Base-by-base conservation (phyloP, 2,329 filamentous ascomycete species). In the Calonectria fujianensis region DNA sequence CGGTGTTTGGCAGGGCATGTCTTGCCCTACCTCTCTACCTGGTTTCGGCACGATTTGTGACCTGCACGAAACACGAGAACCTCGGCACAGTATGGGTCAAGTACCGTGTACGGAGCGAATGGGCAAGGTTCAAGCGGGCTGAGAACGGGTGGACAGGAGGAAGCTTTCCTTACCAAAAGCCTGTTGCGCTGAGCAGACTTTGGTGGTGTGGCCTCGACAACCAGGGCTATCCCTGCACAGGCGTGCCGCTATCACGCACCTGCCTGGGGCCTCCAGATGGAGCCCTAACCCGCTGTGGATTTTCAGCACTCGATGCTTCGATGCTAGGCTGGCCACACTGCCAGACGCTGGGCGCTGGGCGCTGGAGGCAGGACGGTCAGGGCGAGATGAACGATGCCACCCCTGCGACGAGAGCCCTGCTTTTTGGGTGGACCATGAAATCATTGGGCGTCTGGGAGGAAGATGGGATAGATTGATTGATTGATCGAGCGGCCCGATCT, bases 371-470 rank as follows among this genome's bases (percentile, higher is more conserved):
- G 79, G 79, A 79, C 77, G 74, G 78, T 68, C 70, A 78, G 76
- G 73, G 63, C 76, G 73, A 81, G 75, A 78, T 73, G 77, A 79
- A 78, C 73, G 63, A 78, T 75, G 65, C 51, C 27, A 80, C 67
- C 79, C 80, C 75, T 80, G 80, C 54, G 69, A 48, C 37, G 59
- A 37, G 72, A 78, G 78, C 77, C 80, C 80, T 81, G 80, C 70
- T 73, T 50, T 37, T 50, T 37, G 64, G 57, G 80, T 80, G 80
- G 80, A 75, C 73, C 74, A 81, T 81, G 78, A 81, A 81, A 81
- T 80, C 80, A 81, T 81, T 79, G 72, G 75, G 80, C 78, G 75
- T 80, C 74, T 79, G 78, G 73, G 76, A 67, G 31, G 69, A 67
- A 73, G 74, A 80, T 80, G 73, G 57, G 65, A 75, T 77, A 73